These are phyloP conservation scores for Clarireedia sp. DNA, from an alignment of 2,329 filamentous ascomycete species.

Conservation along the genomic window DNA sequence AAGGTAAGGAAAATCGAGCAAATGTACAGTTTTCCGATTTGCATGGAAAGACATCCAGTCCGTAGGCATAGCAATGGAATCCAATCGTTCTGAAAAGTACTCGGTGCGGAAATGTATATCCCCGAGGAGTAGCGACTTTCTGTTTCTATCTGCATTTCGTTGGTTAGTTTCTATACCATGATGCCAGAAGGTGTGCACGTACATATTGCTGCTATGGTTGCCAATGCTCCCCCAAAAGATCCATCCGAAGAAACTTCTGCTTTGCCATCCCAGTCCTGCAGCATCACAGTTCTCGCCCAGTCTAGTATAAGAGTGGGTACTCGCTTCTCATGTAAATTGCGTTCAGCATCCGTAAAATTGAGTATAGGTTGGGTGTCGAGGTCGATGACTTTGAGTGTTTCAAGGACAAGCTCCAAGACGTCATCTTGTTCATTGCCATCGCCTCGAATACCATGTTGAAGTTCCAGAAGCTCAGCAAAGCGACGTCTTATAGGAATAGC, in stretches of 20 bases:
- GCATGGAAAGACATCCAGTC: slow-evolving; percentile 58
- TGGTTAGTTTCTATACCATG: slow-evolving; percentile 6
- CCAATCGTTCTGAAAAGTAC: slow-evolving; percentile 68
- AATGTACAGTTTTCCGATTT: slow-evolving; percentile 58
- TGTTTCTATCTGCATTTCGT: slow-evolving; percentile 46
- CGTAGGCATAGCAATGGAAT: slow-evolving; percentile 65
- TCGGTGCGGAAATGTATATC: slow-evolving; percentile 67
- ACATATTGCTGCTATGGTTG: slow-evolving; percentile 66
- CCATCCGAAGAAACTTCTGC: slow-evolving; percentile 62
- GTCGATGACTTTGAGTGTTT: slow-evolving; percentile 36
- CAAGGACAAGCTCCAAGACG: slow-evolving; percentile 26
- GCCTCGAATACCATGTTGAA: slow-evolving; percentile 20
- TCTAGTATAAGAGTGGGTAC: slow-evolving; percentile 54
- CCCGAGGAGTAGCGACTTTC: slow-evolving; percentile 55
- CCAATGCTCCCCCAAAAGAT: slow-evolving; percentile 68
- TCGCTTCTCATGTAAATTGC: slow-evolving; percentile 48
- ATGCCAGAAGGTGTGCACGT: slow-evolving; percentile 32
- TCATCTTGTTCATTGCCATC: slow-evolving; percentile 19
- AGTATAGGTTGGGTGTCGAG: slow-evolving; percentile 30
- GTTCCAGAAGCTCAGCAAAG: slow-evolving; percentile 26
- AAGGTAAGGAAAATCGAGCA: slow-evolving; percentile 74
- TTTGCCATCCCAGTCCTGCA: slow-evolving; percentile 74
- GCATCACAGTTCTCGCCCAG: slow-evolving; percentile 66
- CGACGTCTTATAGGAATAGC: slow-evolving; percentile 37
- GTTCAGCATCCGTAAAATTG: slow-evolving; percentile 43